Percentiles rank a stretch among this genome's conserved stretches.
Evolutionary conservation across 2,329 filamentous ascomycete species (phyloP).

Genomic region (Aureobasidium pullulans): DNA sequence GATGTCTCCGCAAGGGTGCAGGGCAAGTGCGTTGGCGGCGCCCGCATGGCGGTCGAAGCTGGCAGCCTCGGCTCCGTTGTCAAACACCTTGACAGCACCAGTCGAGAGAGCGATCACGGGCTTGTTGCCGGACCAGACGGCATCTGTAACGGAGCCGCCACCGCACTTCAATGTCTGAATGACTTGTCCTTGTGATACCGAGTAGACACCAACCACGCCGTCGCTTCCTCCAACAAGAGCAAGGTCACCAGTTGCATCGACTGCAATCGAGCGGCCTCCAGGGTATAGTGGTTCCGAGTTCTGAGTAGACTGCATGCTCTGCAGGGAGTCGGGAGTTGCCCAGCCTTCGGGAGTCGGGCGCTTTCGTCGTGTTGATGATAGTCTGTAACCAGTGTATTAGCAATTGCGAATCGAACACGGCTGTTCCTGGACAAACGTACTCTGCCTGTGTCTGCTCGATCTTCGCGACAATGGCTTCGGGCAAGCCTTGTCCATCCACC

Average conservation of each 20-base stretch:
- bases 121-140: slow-evolving; percentile 58
- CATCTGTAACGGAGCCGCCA: slow-evolving; percentile 60
- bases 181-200: slow-evolving; percentile 68
- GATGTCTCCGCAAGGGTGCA: slow-evolving; percentile 77
- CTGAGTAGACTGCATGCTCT: slow-evolving; percentile 47
- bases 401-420: not conserved
- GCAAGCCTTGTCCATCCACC: slow-evolving; percentile 71
- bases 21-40: slow-evolving; percentile 64
- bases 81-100: slow-evolving; percentile 72
- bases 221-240: slow-evolving; percentile 69
- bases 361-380: slow-evolving; percentile 85
- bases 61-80: slow-evolving; percentile 60
- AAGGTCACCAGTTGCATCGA: slow-evolving; percentile 55
- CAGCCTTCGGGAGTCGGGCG: slow-evolving; percentile 77
- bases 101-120: slow-evolving; percentile 67
- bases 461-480: slow-evolving; percentile 61
- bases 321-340: slow-evolving; percentile 68
- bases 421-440: slow-evolving; percentile 46
- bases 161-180: slow-evolving; percentile 58
- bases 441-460: slow-evolving; percentile 74
- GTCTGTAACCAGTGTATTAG: slow-evolving; percentile 43
- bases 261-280: slow-evolving; percentile 49
- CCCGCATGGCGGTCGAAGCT: slow-evolving; percentile 78
- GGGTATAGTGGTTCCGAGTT: slow-evolving; percentile 53
- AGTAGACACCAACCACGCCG: slow-evolving; percentile 69